Evolutionary conservation across 768 basidiomycete species (phyloP).

Genomic region (Boletus speciosus): DNA sequence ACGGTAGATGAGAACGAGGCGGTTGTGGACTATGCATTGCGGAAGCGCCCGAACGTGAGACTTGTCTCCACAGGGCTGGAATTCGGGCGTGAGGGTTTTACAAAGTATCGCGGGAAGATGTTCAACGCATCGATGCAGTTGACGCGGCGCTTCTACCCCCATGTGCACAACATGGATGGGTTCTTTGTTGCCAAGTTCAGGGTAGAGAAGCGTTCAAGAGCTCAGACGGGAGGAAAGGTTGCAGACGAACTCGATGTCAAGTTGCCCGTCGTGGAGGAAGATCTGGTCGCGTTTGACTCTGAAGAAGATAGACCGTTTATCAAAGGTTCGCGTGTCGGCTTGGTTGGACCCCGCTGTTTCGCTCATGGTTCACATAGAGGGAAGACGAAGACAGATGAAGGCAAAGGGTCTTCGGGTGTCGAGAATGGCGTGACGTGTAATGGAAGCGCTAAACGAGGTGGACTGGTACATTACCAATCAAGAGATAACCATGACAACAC

Average conservation of each 20-base stretch:
- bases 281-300: conserved; percentile 56
- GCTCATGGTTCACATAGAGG: conserved; percentile 34
- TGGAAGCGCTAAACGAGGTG: too few species aligned
- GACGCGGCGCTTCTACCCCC: conserved; percentile 90
- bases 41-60: conserved; percentile 88
- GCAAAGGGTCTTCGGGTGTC: conserved; percentile 58
- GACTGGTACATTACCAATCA: too few species aligned
- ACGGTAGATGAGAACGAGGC: conserved; percentile 98
- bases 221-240: conserved; percentile 27
- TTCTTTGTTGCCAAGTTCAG: conserved; percentile 99
- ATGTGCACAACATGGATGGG: conserved; percentile 99
- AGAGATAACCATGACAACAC: conserved; percentile 15
- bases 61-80: conserved; percentile 90
- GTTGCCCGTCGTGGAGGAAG: conserved; percentile 26
- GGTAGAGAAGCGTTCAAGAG: conserved; percentile 75
- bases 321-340: conserved; percentile 54
- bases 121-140: conserved; percentile 77
- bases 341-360: neutral
- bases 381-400: conserved; percentile 72
- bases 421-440: too few species aligned
- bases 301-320: conserved; percentile 77
- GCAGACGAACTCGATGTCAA: conserved; percentile 24
- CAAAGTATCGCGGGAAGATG: conserved; percentile 83
- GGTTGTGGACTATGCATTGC: conserved; percentile 95
- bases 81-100: conserved; percentile 92